Percentiles rank a stretch among this genome's conserved stretches.
These are phyloP conservation scores for Gymnopus androsaceus DNA, from an alignment of 1,284 basidiomycete species.

Conservation along the genomic window DNA sequence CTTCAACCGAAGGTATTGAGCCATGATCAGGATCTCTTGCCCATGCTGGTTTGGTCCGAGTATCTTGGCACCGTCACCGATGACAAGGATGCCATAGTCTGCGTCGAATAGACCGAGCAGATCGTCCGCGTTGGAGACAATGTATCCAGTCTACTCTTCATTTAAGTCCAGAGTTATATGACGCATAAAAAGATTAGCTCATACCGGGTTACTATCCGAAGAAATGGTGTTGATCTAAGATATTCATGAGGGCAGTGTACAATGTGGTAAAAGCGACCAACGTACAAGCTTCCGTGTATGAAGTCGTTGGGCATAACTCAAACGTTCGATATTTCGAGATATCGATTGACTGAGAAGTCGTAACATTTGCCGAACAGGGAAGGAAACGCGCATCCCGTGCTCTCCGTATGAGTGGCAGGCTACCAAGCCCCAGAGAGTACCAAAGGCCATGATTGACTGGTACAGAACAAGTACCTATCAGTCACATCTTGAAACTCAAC, in stretches of 20 bases:
- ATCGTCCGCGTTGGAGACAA: conserved; percentile 87
- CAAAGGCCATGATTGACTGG: conserved; percentile 84
- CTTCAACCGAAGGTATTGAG: conserved; percentile 83
- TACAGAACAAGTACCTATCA: not conserved
- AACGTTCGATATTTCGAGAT: conserved; percentile 81
- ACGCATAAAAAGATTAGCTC: conserved; percentile 6
- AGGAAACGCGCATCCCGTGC: conserved; percentile 82
- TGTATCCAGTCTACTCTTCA: conserved; percentile 73
- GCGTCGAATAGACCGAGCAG: conserved; percentile 83
- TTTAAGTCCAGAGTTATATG: conserved; percentile 1
- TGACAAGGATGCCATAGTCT: conserved; percentile 82
- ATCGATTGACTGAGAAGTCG: conserved; percentile 82
- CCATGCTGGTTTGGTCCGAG: conserved; percentile 79
- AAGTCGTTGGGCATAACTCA: conserved; percentile 80
- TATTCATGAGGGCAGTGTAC: not conserved
- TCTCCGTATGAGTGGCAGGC: conserved; percentile 83
- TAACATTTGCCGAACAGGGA: conserved; percentile 83
- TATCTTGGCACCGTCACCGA: conserved; percentile 86
- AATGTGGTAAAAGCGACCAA: conserved; percentile 1
- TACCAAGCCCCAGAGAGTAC: conserved; percentile 83
- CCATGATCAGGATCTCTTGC: conserved; percentile 84
- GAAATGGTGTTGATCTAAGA: conserved; percentile 76
- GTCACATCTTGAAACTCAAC: not conserved
- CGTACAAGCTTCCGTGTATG: conserved; percentile 74
- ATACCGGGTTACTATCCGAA: conserved; percentile 66